Evolutionary conservation across 768 basidiomycete genomes (phyloP), one percentile per base, ranked within the genome.

Genomic region (Imleria badia): DNA sequence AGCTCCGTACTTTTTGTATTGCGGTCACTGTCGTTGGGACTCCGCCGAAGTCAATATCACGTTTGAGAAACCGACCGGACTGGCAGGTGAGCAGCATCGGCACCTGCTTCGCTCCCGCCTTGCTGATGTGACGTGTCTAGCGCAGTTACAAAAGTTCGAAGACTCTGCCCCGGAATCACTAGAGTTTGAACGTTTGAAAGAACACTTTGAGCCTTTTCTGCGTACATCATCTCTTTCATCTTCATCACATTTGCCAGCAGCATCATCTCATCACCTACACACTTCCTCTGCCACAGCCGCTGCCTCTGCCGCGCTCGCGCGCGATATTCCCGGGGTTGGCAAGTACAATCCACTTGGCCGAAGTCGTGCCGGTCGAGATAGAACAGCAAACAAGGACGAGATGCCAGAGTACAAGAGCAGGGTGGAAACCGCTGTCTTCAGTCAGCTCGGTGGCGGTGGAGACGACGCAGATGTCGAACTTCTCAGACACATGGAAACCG

Each of bases 201-300:
- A 97, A 64, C 95, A 98, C 72, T 94, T 98, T 76, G 97, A 98
- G 69, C 90, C 93, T 51, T 90, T 92, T 77, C 75, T 99, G 72
- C 86, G 93, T 73, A 83, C 88, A 78, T 85, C 89, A 57, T 82
- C 86, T 55, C 77, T 83, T 72, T 85, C 87, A 66, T 79, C 86
- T 72, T 85, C 85, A 69, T 77, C 81, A 64, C 73, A 79, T 64
- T 73, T 77, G 56, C 74, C 78, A 69, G 65, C 74, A 70, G 69
- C 71, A 61, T 71, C 76, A 52, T 83, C 86, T 76, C 87, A 87
- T 75, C 83, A 84, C 69, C 75, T 82, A 73, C 88, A 89, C 73
- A 79, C 86, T 56, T 86, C 86, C 63, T 85, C 91, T 66, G 85
- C 91, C 71, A 91, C 89, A 75, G 89, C 89, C 64, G 93, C 93